phyloP scores from a whole-genome alignment of 805 yeast species.

The Sugiyamaella americana region DNA sequence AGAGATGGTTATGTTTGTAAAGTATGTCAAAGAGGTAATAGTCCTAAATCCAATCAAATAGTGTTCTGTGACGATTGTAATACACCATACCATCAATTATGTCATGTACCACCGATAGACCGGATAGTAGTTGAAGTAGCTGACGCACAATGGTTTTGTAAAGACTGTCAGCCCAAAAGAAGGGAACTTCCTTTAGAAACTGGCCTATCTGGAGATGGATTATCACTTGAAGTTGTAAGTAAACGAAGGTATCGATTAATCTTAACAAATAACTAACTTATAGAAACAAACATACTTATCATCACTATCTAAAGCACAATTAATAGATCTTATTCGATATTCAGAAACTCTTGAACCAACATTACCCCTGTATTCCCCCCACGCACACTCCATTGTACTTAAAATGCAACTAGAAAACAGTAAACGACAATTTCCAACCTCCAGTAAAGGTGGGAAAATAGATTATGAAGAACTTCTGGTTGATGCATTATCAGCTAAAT shows the following conservation, averaged over 20 bases:
- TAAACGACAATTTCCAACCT: conserved; percentile 18
- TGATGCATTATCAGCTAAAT: conserved; percentile 28
- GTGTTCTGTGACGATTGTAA: conserved; percentile 96
- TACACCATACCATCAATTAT: conserved; percentile 94
- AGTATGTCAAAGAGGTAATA: conserved; percentile 35
- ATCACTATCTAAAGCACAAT: conserved; percentile 35
- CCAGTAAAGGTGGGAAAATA: conserved; percentile 18
- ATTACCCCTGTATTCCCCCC: conserved; percentile 36
- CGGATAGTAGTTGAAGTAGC: conserved; percentile 35
- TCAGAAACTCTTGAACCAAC: conserved; percentile 35
- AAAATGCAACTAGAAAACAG: conserved; percentile 30
- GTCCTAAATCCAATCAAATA: conserved; percentile 59
- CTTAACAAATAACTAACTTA: conserved; percentile 3
- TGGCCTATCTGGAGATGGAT: conserved; percentile 32
- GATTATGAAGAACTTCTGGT: conserved; percentile 33
- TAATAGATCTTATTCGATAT: conserved; percentile 34
- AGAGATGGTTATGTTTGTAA: conserved; percentile 32
- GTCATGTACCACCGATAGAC: conserved; percentile 46
- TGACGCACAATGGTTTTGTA: conserved; percentile 38
- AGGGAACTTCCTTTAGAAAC: conserved; percentile 34
- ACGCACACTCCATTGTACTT: conserved; percentile 30
- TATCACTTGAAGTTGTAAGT: conserved; percentile 29
- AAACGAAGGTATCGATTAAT: background rate
- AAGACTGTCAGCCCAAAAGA: conserved; percentile 33
- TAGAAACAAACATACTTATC: conserved; percentile 33